Percentiles rank a stretch among this genome's conserved stretches.
Conservation (phyloP, 1,139 yeast species). For the Lizanozyma gosingica region DNA sequence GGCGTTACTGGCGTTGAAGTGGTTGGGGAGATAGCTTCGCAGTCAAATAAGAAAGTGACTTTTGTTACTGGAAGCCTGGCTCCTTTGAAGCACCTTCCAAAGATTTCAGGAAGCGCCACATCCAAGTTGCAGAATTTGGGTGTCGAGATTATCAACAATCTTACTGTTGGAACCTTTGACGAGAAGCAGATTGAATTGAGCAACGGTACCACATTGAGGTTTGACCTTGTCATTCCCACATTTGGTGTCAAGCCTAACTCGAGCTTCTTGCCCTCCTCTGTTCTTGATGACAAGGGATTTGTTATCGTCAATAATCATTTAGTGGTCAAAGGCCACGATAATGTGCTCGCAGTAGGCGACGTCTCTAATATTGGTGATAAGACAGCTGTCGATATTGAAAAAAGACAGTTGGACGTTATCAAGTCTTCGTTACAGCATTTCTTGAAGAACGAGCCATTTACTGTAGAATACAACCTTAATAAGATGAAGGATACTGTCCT, state of each 20-base stretch:
- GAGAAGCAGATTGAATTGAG: conserved; percentile 6
- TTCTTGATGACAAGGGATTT: conserved; percentile 13
- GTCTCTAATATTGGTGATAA: conserved; percentile 15
- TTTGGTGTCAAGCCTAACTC: conserved; percentile 18
- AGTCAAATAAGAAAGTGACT: conserved; percentile 14
- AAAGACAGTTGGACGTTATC: conserved; percentile 15
- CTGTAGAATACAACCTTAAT: neutral
- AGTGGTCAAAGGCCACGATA: conserved; percentile 13
- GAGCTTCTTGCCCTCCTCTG: conserved; percentile 11
- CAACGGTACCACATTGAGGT: conserved; percentile 11
- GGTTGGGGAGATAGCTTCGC: conserved; percentile 25
- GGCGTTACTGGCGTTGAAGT: conserved; percentile 35
- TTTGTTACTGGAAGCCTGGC: conserved; percentile 19
- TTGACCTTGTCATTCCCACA: conserved; percentile 21
- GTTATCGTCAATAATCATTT: conserved; percentile 19
- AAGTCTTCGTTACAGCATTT: conserved; percentile 3
- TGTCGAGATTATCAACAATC: conserved; percentile 19
- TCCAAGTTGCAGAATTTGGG: conserved; percentile 15
- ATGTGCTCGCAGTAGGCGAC: conserved; percentile 28
- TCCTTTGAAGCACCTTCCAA: conserved; percentile 15
- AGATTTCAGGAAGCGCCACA: conserved; percentile 10
- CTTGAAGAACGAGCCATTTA: neutral
- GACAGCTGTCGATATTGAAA: conserved; percentile 18
- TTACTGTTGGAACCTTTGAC: conserved; percentile 6
- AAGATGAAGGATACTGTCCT: conserved; percentile 7